Evolutionary conservation across 176 grass and related monocot species (phyloP), one percentile per base, ranked within the genome.

Genomic region (Oryza brachyantha): DNA sequence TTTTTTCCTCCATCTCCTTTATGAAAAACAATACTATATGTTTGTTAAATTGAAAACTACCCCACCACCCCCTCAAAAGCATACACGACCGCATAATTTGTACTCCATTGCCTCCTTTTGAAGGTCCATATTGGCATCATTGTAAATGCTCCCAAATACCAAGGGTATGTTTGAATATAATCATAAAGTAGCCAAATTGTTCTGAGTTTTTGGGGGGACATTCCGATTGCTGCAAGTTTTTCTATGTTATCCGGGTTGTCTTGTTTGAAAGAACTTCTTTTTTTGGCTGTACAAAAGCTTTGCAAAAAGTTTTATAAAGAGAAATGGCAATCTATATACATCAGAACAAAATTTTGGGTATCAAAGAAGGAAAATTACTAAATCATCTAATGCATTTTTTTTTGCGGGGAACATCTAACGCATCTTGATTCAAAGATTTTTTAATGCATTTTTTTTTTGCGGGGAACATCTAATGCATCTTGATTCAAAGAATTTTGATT

Each of bases 11-110:
- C 17, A 52, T 48, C 42, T 42, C 63, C 72, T 76, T 76, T 80
- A 79, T 75, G 16, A 22, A 82, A 79, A 84, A 70, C 45, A 62
- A 77, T 63, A 46, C 14, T 39, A 46, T 26, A 64, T 27, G 35
- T 81, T 68, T 64, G 38, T 57, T 21, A 71, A 83, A 73, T 68
- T 68, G 45, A 75, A 83, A 93, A 85, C 80, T 83, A 68, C 79
- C 79, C 80, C 68, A 78, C 87, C 81, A 83, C 58, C 58, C 41
- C 87, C 88, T 93, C 79, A 93, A 93, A 93, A 90, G 87, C 75
- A 81, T 90, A 90, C 22, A 88, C 70, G 65, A 69, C 91, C 77
- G 74, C 72, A 88, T 85, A 66, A 83, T 90, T 83, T 69, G 88
- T 39, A 66, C 68, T 83, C 73, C 66, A 73, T 77, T 35, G 54